Conservation (phyloP, 2,329 filamentous ascomycete species). For the Pseudopithomyces maydicus region DNA sequence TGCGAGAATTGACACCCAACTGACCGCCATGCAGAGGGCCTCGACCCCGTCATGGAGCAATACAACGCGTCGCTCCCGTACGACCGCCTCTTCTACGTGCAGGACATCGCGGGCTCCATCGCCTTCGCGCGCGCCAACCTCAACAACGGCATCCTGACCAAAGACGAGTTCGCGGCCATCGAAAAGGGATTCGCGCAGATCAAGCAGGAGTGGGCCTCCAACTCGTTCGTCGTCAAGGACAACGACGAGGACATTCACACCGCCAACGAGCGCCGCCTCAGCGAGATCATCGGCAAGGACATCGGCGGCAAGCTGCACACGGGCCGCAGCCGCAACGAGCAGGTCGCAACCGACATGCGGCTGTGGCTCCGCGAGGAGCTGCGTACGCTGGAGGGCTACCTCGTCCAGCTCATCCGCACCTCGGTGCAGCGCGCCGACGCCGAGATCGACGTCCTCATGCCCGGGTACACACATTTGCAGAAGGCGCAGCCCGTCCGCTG, state of each 20-base stretch:
- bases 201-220: conserved; percentile 54
- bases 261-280: conserved; percentile 59
- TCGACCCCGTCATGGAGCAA: conserved; percentile 83
- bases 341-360: conserved; percentile 88
- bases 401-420: conserved; percentile 73
- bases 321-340: conserved; percentile 84
- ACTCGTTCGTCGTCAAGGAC: conserved; percentile 53
- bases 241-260: conserved; percentile 62
- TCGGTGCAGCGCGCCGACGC: conserved; percentile 71
- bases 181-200: conserved; percentile 70
- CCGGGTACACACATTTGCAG: conserved; percentile 87
- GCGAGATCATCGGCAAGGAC: conserved; percentile 85
- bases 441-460: conserved; percentile 81
- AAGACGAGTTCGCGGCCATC: conserved; percentile 74
- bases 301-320: conserved; percentile 90
- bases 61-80: conserved; percentile 85
- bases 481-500: conserved; percentile 80
- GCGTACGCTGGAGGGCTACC: conserved; percentile 68
- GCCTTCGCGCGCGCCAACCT: conserved; percentile 82
- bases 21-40: conserved; percentile 61
- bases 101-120: conserved; percentile 81
- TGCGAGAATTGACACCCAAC: background rate
- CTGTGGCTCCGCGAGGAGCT: conserved; percentile 83
- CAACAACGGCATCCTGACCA: conserved; percentile 73
- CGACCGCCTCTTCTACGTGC: conserved; percentile 76